Evolutionary conservation across 306 rosid genomes (phyloP).

Genomic region (Inga leiocalycina): DNA sequence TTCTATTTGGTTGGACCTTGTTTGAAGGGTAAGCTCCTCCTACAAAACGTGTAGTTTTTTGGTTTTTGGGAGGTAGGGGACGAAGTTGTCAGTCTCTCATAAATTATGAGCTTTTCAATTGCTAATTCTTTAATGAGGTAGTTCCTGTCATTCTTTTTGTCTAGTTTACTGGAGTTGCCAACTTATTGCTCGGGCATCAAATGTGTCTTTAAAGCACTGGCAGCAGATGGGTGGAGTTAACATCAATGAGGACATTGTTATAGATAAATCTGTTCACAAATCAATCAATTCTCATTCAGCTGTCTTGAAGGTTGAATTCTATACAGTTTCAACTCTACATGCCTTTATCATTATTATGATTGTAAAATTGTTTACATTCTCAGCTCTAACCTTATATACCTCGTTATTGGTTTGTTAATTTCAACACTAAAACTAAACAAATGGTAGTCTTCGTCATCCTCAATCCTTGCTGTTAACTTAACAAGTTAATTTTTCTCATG

Average conservation of each 20-base stretch:
- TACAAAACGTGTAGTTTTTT: not conserved
- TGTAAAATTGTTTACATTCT: constrained; percentile 21
- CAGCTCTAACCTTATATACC: not conserved
- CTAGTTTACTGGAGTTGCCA: constrained; percentile 98
- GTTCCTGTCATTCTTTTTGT: constrained; percentile 24
- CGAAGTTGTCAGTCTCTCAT: constrained; percentile 16
- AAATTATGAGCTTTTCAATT: not conserved
- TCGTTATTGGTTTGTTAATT: constrained; percentile 19
- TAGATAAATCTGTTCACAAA: constrained; percentile 85
- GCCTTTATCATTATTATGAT: constrained; percentile 15
- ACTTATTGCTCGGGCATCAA: constrained; percentile 84
- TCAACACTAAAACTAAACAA: not conserved
- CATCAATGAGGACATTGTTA: constrained; percentile 76
- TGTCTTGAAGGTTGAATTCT: constrained; percentile 74
- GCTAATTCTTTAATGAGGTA: not conserved
- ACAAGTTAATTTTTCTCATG: not conserved
- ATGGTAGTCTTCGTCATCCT: not conserved
- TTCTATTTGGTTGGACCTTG: constrained; percentile 22
- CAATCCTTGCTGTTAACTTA: too few species aligned
- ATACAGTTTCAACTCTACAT: not conserved
- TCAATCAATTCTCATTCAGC: constrained; percentile 85
- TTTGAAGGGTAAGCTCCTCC: constrained; percentile 1
- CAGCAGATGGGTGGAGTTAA: constrained; percentile 91
- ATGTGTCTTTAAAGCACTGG: constrained; percentile 86
- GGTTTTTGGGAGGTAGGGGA: not conserved